phyloP scores from a whole-genome alignment of 495 filamentous ascomycete species.

The Rhypophila decipiens region DNA sequence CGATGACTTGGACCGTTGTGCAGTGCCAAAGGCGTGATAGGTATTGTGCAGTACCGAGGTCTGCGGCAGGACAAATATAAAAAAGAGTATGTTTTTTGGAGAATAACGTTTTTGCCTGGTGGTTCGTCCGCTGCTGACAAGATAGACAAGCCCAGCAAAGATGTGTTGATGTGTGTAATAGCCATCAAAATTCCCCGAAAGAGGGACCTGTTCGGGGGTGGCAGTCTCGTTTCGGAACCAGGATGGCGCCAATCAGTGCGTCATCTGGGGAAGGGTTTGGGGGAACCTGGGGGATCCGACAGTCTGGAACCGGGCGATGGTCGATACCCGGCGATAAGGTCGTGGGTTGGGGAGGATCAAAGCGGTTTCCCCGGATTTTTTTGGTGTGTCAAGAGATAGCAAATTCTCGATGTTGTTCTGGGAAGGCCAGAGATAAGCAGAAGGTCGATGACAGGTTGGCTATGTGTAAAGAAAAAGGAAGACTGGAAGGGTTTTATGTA shows the following conservation, averaged over 20 bases:
- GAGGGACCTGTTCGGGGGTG: slow-evolving; percentile 14
- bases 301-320: slow-evolving; percentile 32
- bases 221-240: background rate
- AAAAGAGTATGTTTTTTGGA: background rate
- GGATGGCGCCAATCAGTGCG: slow-evolving; percentile 44
- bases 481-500: slow-evolving; percentile 49
- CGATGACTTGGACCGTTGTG: background rate
- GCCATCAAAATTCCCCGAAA: slow-evolving; percentile 18
- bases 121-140: background rate
- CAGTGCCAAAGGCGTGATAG: background rate
- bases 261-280: slow-evolving; percentile 37
- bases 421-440: slow-evolving; percentile 36
- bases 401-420: slow-evolving; percentile 31
- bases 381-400: slow-evolving; percentile 30
- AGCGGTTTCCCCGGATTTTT: slow-evolving; percentile 27
- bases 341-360: slow-evolving; percentile 20
- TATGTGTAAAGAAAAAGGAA: slow-evolving; percentile 42
- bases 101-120: background rate
- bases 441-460: slow-evolving; percentile 37
- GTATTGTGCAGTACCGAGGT: background rate
- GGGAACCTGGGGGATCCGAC: slow-evolving; percentile 31
- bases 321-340: slow-evolving; percentile 27
- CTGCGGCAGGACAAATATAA: too few relatives aligned
- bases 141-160: background rate
- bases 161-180: background rate